These are phyloP conservation scores for Mrakia frigida DNA, from an alignment of 768 basidiomycete genomes.

Conservation along the genomic window DNA sequence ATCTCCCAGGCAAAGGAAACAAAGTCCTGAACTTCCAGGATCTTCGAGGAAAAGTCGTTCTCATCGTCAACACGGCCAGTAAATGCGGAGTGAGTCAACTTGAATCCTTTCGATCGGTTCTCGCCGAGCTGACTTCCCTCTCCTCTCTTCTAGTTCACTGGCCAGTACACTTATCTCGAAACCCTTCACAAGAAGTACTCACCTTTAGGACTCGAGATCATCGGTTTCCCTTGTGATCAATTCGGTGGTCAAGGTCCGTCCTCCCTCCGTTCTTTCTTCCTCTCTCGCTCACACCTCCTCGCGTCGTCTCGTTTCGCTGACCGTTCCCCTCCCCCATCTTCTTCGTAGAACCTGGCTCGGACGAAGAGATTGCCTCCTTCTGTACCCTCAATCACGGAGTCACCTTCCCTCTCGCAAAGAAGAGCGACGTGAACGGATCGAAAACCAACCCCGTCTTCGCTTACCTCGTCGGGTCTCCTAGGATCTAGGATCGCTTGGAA, in stretches of 20 bases:
- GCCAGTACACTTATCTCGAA: constrained; percentile 61
- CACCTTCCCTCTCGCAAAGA: constrained; percentile 83
- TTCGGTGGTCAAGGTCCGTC: constrained; percentile 53
- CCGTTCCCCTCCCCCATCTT: neutral
- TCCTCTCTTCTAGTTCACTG: constrained; percentile 38
- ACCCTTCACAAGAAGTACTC: constrained; percentile 78
- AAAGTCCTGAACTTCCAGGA: constrained; percentile 16
- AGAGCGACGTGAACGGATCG: constrained; percentile 42
- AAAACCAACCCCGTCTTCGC: constrained; percentile 12
- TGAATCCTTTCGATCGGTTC: neutral
- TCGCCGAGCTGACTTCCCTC: neutral
- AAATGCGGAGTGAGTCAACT: neutral
- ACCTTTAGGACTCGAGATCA: constrained; percentile 59
- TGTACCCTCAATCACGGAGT: constrained; percentile 72
- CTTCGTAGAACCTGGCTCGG: constrained; percentile 67
- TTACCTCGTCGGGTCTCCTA: constrained; percentile 36
- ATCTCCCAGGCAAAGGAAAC: constrained; percentile 11
- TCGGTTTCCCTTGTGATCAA: constrained; percentile 69
- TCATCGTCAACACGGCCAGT: neutral
- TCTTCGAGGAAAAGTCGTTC: constrained; percentile 16
- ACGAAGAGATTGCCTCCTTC: constrained; percentile 56
- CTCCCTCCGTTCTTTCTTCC: neutral
- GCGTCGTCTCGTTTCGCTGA: neutral
- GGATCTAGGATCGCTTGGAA: constrained; percentile 30
- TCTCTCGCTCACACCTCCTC: neutral